Conservation (phyloP, 306 rosid genomes). For the Cotoneaster glaucophyllus region DNA sequence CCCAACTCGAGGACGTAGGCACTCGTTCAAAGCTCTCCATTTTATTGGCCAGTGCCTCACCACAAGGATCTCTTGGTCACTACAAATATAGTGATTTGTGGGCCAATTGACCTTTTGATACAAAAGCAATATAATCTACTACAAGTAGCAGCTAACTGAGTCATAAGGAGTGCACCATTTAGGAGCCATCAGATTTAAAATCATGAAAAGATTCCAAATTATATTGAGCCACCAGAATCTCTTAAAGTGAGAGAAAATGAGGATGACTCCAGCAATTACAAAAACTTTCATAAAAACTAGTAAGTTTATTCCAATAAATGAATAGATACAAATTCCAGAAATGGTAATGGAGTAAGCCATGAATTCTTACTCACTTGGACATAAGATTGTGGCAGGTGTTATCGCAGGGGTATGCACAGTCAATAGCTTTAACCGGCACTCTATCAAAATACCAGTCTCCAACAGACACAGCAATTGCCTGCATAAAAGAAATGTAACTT, state of each 20-base stretch:
- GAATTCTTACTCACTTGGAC: constrained; percentile 59
- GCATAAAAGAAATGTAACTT: constrained; percentile 17
- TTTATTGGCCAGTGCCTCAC: neutral
- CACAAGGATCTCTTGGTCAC: neutral
- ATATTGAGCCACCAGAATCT: neutral
- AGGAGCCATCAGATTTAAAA: neutral
- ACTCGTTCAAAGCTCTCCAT: neutral
- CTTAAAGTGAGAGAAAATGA: neutral
- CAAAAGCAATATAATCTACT: neutral
- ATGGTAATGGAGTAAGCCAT: constrained; percentile 15
- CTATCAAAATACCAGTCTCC: constrained; percentile 90
- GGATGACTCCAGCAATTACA: neutral
- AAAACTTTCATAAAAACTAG: constrained; percentile 7
- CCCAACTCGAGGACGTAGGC: neutral
- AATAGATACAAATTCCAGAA: constrained; percentile 24
- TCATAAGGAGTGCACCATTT: neutral
- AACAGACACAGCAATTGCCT: constrained; percentile 72
- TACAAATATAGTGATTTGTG: neutral
- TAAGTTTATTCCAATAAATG: constrained; percentile 11
- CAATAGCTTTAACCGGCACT: constrained; percentile 52
- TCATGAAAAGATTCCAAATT: constrained; percentile 5
- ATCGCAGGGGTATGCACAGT: constrained; percentile 90
- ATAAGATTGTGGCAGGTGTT: constrained; percentile 72
- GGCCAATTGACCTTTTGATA: neutral
- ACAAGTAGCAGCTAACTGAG: neutral